Evolutionary conservation across 179 eudicot genomes (phyloP).

Genomic region (Spinacia oleracea): DNA sequence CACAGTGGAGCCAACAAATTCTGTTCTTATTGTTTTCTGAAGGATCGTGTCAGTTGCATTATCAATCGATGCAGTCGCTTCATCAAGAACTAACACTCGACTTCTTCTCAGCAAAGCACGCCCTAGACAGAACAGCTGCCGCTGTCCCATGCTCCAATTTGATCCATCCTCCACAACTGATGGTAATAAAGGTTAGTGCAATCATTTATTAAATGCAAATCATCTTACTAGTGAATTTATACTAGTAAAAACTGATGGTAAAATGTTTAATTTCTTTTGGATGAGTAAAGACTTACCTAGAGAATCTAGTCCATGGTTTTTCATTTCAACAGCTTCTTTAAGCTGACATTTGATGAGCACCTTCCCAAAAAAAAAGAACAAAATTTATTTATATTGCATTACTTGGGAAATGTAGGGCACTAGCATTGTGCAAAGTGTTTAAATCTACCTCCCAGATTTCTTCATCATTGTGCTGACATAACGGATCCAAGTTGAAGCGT

Average conservation of each 20-base stretch:
- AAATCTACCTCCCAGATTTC: slow-evolving; percentile 68
- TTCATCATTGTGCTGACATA: slow-evolving; percentile 50
- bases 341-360: slow-evolving; percentile 50
- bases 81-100: slow-evolving; percentile 68
- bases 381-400: background rate
- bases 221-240: background rate
- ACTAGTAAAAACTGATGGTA: background rate
- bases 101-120: slow-evolving; percentile 67
- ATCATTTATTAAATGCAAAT: background rate
- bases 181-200: background rate
- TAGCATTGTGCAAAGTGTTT: background rate
- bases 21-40: slow-evolving; percentile 67
- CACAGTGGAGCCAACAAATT: slow-evolving; percentile 71
- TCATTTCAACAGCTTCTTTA: slow-evolving; percentile 50
- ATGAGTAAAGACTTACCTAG: slow-evolving; percentile 27
- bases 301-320: slow-evolving; percentile 46
- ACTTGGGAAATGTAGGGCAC: background rate
- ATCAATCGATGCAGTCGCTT: slow-evolving; percentile 85
- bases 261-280: background rate
- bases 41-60: slow-evolving; percentile 66
- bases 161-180: slow-evolving; percentile 78
- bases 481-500: slow-evolving; percentile 69
- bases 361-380: background rate
- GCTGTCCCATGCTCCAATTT: slow-evolving; percentile 88
- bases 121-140: slow-evolving; percentile 74